Evolutionary conservation across 495 filamentous ascomycete genomes (phyloP), one percentile per base, ranked within the genome.

Genomic region (Pyrenopolyporus hunteri): DNA sequence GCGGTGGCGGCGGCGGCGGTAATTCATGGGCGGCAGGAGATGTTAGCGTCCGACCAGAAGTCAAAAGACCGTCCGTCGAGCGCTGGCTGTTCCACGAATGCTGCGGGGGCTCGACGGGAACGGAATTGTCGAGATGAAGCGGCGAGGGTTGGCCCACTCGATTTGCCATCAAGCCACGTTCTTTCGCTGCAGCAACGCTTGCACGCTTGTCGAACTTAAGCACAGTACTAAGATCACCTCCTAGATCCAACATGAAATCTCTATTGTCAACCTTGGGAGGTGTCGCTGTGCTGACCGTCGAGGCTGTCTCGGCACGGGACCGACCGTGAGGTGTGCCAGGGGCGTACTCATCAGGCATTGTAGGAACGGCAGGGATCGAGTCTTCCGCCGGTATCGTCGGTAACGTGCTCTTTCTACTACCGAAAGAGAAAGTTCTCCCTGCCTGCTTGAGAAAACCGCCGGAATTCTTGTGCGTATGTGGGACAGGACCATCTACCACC

Each of bases 371-470:
- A 8, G 78, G 72, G 33, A 66, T 62, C 0, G 71, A 64, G 44
- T 78, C 79, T 31, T 75, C 70, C 9, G 75, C 65, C 6, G 76
- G 73, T 45, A 78, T 78, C 5, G 80, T 74, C 4, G 80, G 75
- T 2, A 76, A 31, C 13, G 74, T 62, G 33, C 74, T 80, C 53
- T 82, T 84, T 43, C 78, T 78, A n/a, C 70, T 75, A 20, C 84
- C 88, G 66, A 90, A 91, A 0, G 89, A 93, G 57, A 92, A 89
- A 0, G 89, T 87, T 39, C 89, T 81, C 17, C 87, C 86, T 42
- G 87, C 88, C 22, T 86, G 80, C 57, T 84, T 85, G 16, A 91
- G 70, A 11, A 88, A 84, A 10, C 58, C 79, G 53, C 71, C 73
- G 13, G 70, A 68, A 42, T 82, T 77, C 42, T 82, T 83, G 1